Evolutionary conservation across 495 filamentous ascomycete species (phyloP), one percentile per base, ranked within the genome.

Genomic region (Talaromyces ruber): DNA sequence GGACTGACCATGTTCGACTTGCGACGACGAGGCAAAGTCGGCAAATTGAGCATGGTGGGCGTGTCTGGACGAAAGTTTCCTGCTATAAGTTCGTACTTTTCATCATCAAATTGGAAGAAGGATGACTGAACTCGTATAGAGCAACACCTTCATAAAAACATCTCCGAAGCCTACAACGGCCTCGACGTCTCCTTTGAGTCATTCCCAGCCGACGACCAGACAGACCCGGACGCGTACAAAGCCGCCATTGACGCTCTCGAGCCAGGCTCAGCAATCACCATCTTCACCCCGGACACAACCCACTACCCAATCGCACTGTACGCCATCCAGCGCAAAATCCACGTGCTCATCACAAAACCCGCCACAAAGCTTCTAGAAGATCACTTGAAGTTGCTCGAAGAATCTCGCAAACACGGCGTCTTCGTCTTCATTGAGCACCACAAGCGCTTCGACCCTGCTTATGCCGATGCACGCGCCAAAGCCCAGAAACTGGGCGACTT

Each of bases 371-470:
- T 83, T 3, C 85, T 97, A 12, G 79, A 78, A 45, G 83, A 97
- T 73, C 93, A 97, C 74, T 79, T 88, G 32, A 71, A 83, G 1
- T 86, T 97, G 12, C 75, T 95, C 47, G 83, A 81, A 29, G 90
- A 83, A 16, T 83, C 90, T 12, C 81, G 84, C 64, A 88, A 89
- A 64, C 79, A 89, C 69, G 84, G 85, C 60, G 91, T 97, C 54
- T 92, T 93, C 71, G 92, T 97, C 63, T 97, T 90, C 77, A 80
- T 97, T 70, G 93, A 97, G 78, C 93, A 97, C 76, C 93, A 97
- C 81, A 97, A 97, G 72, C 90, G 93, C 55, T 97, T 86, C 73
- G 93, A 97, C 71, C 92, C 92, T 0, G 91, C 90, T 0, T 97
- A 97, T 78, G 82, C 88, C 5, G 93, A 97, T 69, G 93, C 93